A percentile compares a stretch with the other conserved stretches of the same genome.
Evolutionary conservation across 371 early-diverging fungal genomes (phyloP).

Genomic region (Phascolomyces articulosus): DNA sequence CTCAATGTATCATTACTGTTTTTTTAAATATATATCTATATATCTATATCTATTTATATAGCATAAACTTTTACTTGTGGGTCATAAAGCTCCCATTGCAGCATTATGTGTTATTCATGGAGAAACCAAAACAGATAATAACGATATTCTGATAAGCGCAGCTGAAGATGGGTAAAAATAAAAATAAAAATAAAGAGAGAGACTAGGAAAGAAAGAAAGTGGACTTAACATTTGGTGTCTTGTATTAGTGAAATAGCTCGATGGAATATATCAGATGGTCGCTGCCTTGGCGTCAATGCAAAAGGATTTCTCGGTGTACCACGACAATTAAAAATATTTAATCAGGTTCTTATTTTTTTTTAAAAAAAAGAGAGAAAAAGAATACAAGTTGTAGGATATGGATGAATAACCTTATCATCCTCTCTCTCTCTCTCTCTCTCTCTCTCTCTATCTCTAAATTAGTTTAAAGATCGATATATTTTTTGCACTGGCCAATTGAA

Average conservation of each 20-base stretch:
- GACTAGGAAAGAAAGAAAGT: too few relatives aligned
- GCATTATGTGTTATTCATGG: constrained; percentile 54
- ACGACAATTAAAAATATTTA: constrained; percentile 47
- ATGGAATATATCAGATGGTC: constrained; percentile 75
- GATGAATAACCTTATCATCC: too few relatives aligned
- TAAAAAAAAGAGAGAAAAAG: too few relatives aligned
- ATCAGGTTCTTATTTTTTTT: constrained; percentile 17
- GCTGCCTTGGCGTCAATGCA: constrained; percentile 66
- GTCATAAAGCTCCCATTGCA: constrained; percentile 60
- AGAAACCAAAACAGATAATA: constrained; percentile 52
- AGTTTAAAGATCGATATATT: constrained; percentile 41
- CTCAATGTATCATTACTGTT: too few relatives aligned
- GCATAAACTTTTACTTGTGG: constrained; percentile 59
- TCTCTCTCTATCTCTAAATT: too few relatives aligned
- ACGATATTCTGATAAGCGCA: constrained; percentile 66
- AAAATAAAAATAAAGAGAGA: neutral
- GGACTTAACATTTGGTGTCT: neutral
- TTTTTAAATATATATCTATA: too few relatives aligned
- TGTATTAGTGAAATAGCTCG: constrained; percentile 65
- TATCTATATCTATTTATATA: too few relatives aligned
- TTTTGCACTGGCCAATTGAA: constrained; percentile 51
- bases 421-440: too few relatives aligned
- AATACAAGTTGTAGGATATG: too few relatives aligned
- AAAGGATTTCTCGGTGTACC: constrained; percentile 65
- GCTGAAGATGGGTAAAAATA: constrained; percentile 66